Evolutionary conservation across 2,329 filamentous ascomycete species (phyloP).

Genomic region (Purpureocillium lavendulum): DNA sequence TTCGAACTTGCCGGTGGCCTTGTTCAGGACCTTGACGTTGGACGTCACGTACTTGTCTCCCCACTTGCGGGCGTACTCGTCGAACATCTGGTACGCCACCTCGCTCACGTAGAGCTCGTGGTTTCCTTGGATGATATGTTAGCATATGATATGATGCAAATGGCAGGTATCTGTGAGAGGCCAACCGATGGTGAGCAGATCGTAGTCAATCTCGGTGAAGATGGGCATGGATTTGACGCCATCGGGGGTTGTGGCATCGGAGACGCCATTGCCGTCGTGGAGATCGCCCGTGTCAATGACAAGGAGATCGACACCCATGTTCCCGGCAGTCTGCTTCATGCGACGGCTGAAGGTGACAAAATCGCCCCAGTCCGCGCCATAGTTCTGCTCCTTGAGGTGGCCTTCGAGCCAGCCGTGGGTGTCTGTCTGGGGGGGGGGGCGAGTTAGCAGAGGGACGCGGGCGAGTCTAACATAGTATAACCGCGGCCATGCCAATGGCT

Average conservation of each 20-base stretch:
- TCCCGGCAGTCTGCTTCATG: conserved; percentile 50
- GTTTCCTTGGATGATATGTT: conserved; percentile 30
- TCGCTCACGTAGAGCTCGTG: conserved; percentile 58
- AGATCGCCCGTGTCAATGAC: conserved; percentile 56
- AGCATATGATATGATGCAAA: too few species aligned
- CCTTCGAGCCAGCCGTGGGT: conserved; percentile 55
- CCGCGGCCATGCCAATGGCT: too few species aligned
- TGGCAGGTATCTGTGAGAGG: too few species aligned
- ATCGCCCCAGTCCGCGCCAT: conserved; percentile 59
- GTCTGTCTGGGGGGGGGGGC: conserved; percentile 32
- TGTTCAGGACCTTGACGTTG: conserved; percentile 34
- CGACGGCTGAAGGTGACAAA: conserved; percentile 51
- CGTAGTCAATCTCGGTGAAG: conserved; percentile 32
- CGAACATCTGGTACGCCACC: conserved; percentile 53
- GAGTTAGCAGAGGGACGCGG: too few species aligned
- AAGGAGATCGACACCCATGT: conserved; percentile 50
- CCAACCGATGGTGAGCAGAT: conserved; percentile 32
- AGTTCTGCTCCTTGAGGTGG: conserved; percentile 53
- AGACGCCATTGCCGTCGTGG: conserved; percentile 57
- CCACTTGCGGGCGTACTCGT: conserved; percentile 49
- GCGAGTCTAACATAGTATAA: too few species aligned
- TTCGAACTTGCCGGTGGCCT: conserved; percentile 27
- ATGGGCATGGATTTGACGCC: conserved; percentile 43
- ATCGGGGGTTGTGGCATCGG: conserved; percentile 50
- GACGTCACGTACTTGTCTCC: conserved; percentile 36